phyloP scores from a whole-genome alignment of 2,329 filamentous ascomycete genomes.

The Penicillium digitatum region DNA sequence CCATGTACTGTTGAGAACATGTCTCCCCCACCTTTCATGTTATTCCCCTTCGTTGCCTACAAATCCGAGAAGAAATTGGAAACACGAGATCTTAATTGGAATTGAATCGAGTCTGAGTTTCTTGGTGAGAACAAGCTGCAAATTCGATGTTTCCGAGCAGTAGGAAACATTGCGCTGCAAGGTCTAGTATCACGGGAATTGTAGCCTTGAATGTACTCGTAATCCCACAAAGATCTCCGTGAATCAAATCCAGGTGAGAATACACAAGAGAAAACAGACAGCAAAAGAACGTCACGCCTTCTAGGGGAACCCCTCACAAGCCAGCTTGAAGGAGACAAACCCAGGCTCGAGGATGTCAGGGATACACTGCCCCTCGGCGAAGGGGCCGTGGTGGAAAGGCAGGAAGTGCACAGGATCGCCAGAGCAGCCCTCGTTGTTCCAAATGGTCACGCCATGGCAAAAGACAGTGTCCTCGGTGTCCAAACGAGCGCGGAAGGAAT shows the following conservation, averaged over 20 bases:
- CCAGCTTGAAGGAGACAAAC: conserved; percentile 20
- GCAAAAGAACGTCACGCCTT: not conserved
- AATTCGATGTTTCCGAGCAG: not conserved
- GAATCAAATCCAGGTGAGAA: not conserved
- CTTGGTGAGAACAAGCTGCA: not conserved
- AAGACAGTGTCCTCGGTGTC: conserved; percentile 20
- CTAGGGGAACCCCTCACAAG: conserved; percentile 11
- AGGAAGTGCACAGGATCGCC: conserved; percentile 16
- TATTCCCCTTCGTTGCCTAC: not conserved
- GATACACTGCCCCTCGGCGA: conserved; percentile 17
- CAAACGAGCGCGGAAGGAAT: conserved; percentile 16
- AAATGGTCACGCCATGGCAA: conserved; percentile 20
- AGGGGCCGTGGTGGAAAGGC: conserved; percentile 13
- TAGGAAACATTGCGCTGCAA: conserved; percentile 3
- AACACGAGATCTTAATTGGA: not conserved
- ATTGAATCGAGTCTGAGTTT: not conserved
- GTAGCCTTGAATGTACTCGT: not conserved
- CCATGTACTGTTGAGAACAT: not conserved
- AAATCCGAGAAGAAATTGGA: not conserved
- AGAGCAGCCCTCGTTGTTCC: conserved; percentile 22
- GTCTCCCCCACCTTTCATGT: too few relatives aligned
- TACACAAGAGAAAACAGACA: not conserved
- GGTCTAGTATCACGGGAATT: not conserved
- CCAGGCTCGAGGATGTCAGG: conserved; percentile 19
- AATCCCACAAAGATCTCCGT: not conserved